Evolutionary conservation across 1,284 basidiomycete species (phyloP).

Genomic region (Trametes sp.): DNA sequence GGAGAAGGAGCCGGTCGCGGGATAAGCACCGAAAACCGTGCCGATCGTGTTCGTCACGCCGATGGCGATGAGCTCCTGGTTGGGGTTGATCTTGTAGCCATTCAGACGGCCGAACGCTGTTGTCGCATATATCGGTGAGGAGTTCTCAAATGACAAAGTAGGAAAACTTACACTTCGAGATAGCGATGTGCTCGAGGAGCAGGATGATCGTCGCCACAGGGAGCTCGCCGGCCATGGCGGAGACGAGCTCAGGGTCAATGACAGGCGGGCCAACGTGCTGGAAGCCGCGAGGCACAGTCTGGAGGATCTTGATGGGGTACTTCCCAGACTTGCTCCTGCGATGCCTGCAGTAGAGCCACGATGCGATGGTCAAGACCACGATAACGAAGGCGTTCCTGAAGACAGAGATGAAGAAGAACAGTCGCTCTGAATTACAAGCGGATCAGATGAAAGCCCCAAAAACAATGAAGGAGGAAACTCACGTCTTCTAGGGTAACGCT

Average conservation of each 20-base stretch:
- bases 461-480: slow-evolving; percentile 30
- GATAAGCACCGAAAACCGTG: slow-evolving; percentile 90
- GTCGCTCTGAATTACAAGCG: slow-evolving; percentile 56
- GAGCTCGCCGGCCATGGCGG: slow-evolving; percentile 78
- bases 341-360: slow-evolving; percentile 84
- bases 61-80: slow-evolving; percentile 97
- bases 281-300: slow-evolving; percentile 85
- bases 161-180: slow-evolving; percentile 78
- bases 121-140: slow-evolving; percentile 2
- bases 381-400: slow-evolving; percentile 90
- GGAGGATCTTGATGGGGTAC: slow-evolving; percentile 88
- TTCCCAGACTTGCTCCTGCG: slow-evolving; percentile 62
- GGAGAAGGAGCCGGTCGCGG: slow-evolving; percentile 98
- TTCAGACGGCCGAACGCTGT: slow-evolving; percentile 95
- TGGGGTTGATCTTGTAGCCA: slow-evolving; percentile 97
- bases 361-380: slow-evolving; percentile 83
- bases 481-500: slow-evolving; percentile 75
- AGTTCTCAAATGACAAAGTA: not conserved
- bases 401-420: slow-evolving; percentile 87
- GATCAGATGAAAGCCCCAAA: not conserved
- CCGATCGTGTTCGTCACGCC: slow-evolving; percentile 94
- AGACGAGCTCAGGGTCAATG: slow-evolving; percentile 72
- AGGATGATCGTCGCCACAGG: slow-evolving; percentile 96
- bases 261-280: slow-evolving; percentile 78
- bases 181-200: slow-evolving; percentile 96